Base-by-base conservation (phyloP, 2,329 filamentous ascomycete species). In the Blastomyces silverae region DNA sequence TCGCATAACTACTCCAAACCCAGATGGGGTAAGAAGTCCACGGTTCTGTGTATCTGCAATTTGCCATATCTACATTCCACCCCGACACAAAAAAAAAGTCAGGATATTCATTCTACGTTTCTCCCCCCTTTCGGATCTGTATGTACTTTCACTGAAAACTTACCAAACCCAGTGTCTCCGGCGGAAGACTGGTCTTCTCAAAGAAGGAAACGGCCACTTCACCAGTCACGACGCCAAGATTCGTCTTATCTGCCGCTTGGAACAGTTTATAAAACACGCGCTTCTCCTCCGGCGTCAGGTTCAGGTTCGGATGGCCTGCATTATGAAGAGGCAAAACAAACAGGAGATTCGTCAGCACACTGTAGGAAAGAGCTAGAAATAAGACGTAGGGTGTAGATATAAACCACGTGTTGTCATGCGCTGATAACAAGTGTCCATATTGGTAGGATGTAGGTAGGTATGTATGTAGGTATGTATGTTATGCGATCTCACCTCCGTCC, bases 141-240 rank as follows among this genome's bases (percentile, higher is more conserved):
- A 34, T 2, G 31, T 13, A 56, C 15, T 44, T 52, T 25, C 28
- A 58, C 42, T 60, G 52, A 42, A 42, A 15, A 81, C 86, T 70
- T 79, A 93, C 90, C 85, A 96, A 88, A 77, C 93, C 94, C 66
- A 99, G 83, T 60, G 94, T 84, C 67, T 90, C 87, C 63, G 92
- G 91, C 67, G 93, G 87, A 60, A 99, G 83, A 70, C 90, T 88
- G 57, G 94, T 97, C 82, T 94, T 94, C 79, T 97, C 92, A 75
- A 99, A 99, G 82, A 99, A 97, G 76, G 92, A 91, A 76, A 99
- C 92, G 66, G 94, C 94, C 67, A 95, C 85, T 78, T 99, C 94
- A 77, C 94, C 94, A 22, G 94, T 97, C 44, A 99, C 91, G 69
- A 97, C 92, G 64, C 92, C 92, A 65, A 96, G 88, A 75, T 86